Evolutionary conservation across 2,329 filamentous ascomycete genomes (phyloP).

Genomic region (Blumeriella jaapii): DNA sequence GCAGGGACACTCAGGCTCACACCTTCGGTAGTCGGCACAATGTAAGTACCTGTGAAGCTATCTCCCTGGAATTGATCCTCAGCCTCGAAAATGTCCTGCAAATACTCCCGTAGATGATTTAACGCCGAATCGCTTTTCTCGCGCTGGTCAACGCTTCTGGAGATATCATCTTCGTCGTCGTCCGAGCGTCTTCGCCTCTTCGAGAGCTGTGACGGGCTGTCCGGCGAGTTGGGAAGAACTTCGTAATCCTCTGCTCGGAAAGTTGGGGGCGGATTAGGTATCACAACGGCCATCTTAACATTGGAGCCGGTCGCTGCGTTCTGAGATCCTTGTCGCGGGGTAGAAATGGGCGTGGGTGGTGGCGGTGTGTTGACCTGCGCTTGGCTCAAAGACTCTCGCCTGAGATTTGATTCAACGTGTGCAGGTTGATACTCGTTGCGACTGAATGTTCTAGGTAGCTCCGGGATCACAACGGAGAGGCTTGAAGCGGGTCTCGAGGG

Average conservation of each 20-base stretch:
- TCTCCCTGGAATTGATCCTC: slow-evolving; percentile 57
- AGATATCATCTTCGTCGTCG: slow-evolving; percentile 44
- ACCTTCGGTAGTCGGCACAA: slow-evolving; percentile 45
- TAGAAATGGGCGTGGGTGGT: neutral
- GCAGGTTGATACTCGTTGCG: slow-evolving; percentile 23
- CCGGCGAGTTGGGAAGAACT: slow-evolving; percentile 21
- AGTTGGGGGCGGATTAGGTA: slow-evolving; percentile 17
- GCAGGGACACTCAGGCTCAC: slow-evolving; percentile 53
- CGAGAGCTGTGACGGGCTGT: slow-evolving; percentile 17
- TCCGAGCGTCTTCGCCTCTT: slow-evolving; percentile 40
- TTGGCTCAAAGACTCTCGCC: neutral
- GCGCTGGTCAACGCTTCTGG: slow-evolving; percentile 62
- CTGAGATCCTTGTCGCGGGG: slow-evolving; percentile 1
- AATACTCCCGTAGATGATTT: slow-evolving; percentile 54
- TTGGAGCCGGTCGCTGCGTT: slow-evolving; percentile 7
- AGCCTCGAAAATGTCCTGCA: slow-evolving; percentile 63
- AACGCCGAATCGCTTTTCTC: slow-evolving; percentile 69
- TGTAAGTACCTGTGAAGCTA: slow-evolving; percentile 34
- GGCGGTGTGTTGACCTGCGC: slow-evolving; percentile 26
- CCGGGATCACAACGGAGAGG: slow-evolving; percentile 22
- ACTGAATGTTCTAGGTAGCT: slow-evolving; percentile 14
- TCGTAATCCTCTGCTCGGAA: slow-evolving; percentile 24
- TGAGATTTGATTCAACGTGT: slow-evolving; percentile 8
- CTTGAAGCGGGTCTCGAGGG: slow-evolving; percentile 29
- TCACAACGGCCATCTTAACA: slow-evolving; percentile 16